Evolutionary conservation across 495 filamentous ascomycete species (phyloP).

Genomic region (Echria macrotheca): DNA sequence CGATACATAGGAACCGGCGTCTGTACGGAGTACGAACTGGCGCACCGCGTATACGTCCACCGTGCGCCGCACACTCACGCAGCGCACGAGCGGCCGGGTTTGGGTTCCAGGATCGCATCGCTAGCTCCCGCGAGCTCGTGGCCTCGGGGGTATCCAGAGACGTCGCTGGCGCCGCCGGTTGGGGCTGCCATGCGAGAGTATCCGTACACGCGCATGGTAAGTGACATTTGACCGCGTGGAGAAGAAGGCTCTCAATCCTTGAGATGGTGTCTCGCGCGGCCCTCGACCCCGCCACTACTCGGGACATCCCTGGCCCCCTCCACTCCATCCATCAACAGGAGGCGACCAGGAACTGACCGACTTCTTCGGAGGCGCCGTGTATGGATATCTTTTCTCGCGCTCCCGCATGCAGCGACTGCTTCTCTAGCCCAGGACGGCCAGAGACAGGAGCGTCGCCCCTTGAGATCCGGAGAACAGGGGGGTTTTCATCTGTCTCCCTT

Average conservation of each 20-base stretch:
- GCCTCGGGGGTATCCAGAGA: background rate
- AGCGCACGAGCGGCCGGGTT: background rate
- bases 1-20: background rate
- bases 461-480: too few species aligned
- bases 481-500: background rate
- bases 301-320: background rate
- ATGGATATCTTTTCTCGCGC: background rate
- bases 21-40: background rate
- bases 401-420: background rate
- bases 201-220: background rate
- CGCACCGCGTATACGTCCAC: background rate
- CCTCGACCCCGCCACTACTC: background rate
- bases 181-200: background rate
- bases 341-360: background rate
- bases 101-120: constrained; percentile 1
- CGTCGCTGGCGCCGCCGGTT: background rate
- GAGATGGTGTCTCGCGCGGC: background rate
- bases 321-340: background rate
- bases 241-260: background rate
- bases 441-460: background rate
- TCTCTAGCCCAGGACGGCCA: background rate
- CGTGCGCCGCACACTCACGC: background rate
- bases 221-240: constrained; percentile 1
- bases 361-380: background rate
- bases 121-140: constrained; percentile 2